Conservation (phyloP, 2,329 filamentous ascomycete species). For the Nakataea oryzae region DNA sequence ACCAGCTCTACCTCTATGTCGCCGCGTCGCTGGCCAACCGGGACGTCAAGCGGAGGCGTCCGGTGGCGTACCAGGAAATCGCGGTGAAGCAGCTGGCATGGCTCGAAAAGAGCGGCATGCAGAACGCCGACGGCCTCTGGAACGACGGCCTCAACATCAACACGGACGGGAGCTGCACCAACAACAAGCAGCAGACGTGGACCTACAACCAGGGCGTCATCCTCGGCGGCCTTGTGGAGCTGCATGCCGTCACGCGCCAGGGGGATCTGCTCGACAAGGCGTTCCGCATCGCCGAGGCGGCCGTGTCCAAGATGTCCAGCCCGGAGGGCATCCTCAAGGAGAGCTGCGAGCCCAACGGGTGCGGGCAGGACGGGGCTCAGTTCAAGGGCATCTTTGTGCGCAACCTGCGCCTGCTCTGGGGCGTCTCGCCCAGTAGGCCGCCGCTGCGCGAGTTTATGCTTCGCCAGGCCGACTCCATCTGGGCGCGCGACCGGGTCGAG, state of each 20-base stretch:
- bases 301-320: slow-evolving; percentile 29
- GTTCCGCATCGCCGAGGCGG: slow-evolving; percentile 37
- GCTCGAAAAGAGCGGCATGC: slow-evolving; percentile 38
- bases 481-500: slow-evolving; percentile 42
- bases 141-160: slow-evolving; percentile 39
- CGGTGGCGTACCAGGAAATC: slow-evolving; percentile 30
- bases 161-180: slow-evolving; percentile 32
- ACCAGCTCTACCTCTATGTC: slow-evolving; percentile 44
- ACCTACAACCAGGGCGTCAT: slow-evolving; percentile 49
- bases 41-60: slow-evolving; percentile 17
- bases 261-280: slow-evolving; percentile 28
- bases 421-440: neutral
- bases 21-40: slow-evolving; percentile 43
- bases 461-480: slow-evolving; percentile 55
- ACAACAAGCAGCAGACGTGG: slow-evolving; percentile 34
- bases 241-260: slow-evolving; percentile 31
- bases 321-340: slow-evolving; percentile 40
- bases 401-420: slow-evolving; percentile 47
- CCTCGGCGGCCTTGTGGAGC: slow-evolving; percentile 40
- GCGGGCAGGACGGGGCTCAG: slow-evolving; percentile 40
- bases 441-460: slow-evolving; percentile 44
- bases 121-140: slow-evolving; percentile 36
- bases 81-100: slow-evolving; percentile 39
- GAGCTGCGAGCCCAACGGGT: slow-evolving; percentile 37
- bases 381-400: slow-evolving; percentile 65